phyloP scores from a whole-genome alignment of 495 filamentous ascomycete species.

The Penicillium paxilli region DNA sequence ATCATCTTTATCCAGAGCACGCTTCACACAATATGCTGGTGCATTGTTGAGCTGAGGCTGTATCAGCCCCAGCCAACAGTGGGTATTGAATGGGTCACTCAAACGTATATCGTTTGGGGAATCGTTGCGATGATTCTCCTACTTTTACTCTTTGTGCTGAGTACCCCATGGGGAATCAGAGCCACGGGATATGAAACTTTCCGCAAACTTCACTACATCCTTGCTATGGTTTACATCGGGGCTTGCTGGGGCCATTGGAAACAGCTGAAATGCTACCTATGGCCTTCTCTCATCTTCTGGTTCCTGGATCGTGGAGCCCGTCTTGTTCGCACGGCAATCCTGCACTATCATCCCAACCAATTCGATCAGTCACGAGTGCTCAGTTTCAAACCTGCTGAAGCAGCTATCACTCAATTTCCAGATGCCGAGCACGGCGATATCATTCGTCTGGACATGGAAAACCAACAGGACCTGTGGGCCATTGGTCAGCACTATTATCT shows the following conservation, averaged over 20 bases:
- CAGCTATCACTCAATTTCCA: conserved; percentile 44
- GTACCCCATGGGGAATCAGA: conserved; percentile 52
- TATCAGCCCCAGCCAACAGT: conserved; percentile 64
- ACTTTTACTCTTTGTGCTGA: conserved; percentile 53
- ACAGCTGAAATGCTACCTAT: conserved; percentile 59
- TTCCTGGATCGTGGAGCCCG: conserved; percentile 54
- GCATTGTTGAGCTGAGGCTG: conserved; percentile 56
- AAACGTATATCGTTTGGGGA: conserved; percentile 65
- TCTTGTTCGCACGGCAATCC: conserved; percentile 46
- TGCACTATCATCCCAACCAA: conserved; percentile 48
- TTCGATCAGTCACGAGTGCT: conserved; percentile 21
- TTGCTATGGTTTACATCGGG: conserved; percentile 65
- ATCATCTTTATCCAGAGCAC: conserved; percentile 61
- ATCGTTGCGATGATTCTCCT: conserved; percentile 62
- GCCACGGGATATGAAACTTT: conserved; percentile 70
- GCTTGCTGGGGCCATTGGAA: conserved; percentile 70
- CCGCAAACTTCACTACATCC: conserved; percentile 60
- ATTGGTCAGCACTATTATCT: conserved; percentile 68
- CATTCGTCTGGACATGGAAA: conserved; percentile 55
- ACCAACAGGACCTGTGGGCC: conserved; percentile 56
- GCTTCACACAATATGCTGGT: conserved; percentile 68
- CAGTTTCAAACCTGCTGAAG: conserved; percentile 47
- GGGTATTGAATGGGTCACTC: conserved; percentile 49
- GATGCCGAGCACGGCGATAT: conserved; percentile 53
- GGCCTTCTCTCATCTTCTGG: conserved; percentile 59